Evolutionary conservation across 2,329 filamentous ascomycete genomes (phyloP), one percentile per base, ranked within the genome.

Genomic region (Ceratocystiopsis sp.): DNA sequence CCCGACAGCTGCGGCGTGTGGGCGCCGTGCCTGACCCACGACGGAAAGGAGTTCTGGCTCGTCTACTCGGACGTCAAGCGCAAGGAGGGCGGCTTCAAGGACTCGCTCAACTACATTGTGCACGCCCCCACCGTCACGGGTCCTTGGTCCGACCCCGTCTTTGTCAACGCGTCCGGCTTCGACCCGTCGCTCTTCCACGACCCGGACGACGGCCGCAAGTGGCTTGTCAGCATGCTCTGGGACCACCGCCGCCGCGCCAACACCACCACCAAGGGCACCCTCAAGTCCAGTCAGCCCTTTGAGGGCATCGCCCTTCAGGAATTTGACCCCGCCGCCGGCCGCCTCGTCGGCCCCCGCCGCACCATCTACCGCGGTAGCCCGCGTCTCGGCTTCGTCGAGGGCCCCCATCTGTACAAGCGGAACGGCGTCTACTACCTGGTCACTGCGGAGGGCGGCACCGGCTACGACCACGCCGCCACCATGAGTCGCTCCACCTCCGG

Each of bases 41-140:
- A 78, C 48, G 73, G 71, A 38, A 61, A 67, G 3, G 66, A 59
- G 43, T 79, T 77, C 57, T 78, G 68, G 65, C 66, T 79, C 6
- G 74, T 78, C 2, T 79, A 75, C 54, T 77, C 74, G 1, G 73
- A 78, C 51, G 73, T 79, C 15, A 79, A 78, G 59, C 71, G 75
- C 49, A 78, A 78, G 54, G 75, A 79, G 50, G 75, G 75, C 13
- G 71, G 68, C 3, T 78, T 76, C 64, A 50, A 50, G 42, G 49
- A 50, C 47, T 19, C 37, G 41, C 45, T 46, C 45, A 50, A 50
- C 47, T 79, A 78, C 53, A 76, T 79, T 45, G 68, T 79, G 42
- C 68, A 53, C 33, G 65, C 70, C 1, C 58, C 64, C 0, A 50
- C 59, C 6, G 71, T 78, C 42, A 64, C 69, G 35, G 75, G 74